Evolutionary conservation across 345 rosid species (phyloP), one percentile per base, ranked within the genome.

Genomic region (Syzygium aromaticum): DNA sequence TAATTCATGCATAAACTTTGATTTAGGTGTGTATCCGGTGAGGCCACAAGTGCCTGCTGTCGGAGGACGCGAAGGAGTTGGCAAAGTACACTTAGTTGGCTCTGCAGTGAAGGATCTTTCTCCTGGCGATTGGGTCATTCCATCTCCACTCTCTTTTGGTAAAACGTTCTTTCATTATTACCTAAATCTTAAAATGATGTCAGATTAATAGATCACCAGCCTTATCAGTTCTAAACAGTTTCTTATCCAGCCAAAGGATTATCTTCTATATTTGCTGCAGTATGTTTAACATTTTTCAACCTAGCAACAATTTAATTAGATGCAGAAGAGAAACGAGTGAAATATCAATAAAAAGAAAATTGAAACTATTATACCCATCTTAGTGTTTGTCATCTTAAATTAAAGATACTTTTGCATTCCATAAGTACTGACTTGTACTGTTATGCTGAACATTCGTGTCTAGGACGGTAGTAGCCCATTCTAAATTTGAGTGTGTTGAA

Each of bases 21-120:
- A 52, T 21, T 25, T 78, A 95, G 99, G 99, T 38, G 98, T 96
- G 54, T 97, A 95, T 83, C 99, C 99, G 28, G 97, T 95, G 88
- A 94, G 98, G 92, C 99, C 99, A 85, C 90, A 92, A 13, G 92
- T 94, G 85, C 99, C 99, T 11, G 98, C 99, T 2, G 94, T 96
- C 63, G 99, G 98, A 90, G 99, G 99, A 82, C 94, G 96, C 87
- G 98, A 96, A 88, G 99, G 99, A 80, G 99, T 97, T 83, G 99
- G 99, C 0, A 91, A 96, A 92, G 97, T 97, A 3, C 90, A 92
- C 87, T 91, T 93, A 40, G 93, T 95, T 57, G 99, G 98, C 51
- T 92, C 98, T 53, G 94, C 88, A 21, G 99, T 97, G 38, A 92
- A 88, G 88, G 91, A 85, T 89, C 80, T 97, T 63, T 90, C 92